Evolutionary conservation across 2,329 filamentous ascomycete genomes (phyloP), one percentile per base, ranked within the genome.

Genomic region (Cladosporium austrohemisphaericum): DNA sequence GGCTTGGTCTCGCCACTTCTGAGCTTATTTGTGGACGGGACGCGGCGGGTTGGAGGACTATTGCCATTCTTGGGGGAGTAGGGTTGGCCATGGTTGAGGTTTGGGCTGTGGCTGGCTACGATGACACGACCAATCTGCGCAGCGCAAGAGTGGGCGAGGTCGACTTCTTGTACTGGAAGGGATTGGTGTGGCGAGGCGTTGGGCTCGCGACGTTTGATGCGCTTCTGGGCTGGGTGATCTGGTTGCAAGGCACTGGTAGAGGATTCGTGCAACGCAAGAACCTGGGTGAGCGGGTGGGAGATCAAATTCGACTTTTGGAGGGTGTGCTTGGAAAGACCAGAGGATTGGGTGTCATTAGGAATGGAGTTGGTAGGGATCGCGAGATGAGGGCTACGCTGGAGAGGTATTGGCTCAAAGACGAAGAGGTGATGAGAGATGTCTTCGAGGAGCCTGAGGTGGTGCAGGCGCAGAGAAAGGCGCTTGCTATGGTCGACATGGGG

Each of bases 361-460:
- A 96, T 71, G 88, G 88, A 2, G 78, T 87, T 13, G 75, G 85
- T 50, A 74, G 91, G 49, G 88, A 96, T 68, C 76, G 80, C 54
- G 78, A 78, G 35, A 71, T 96, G 66, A 80, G 90, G 52, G 74
- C 69, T 2, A 77, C 78, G 51, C 78, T 79, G 41, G 79, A 84
- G 57, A 77, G 75, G 13, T 96, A 96, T 69, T 97, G 92, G 92
- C 72, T 75, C 8, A 84, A 85, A 36, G 88, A 96, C 71, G 85
- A 81, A 5, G 73, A 78, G 44, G 67, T 88, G 23, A 88, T 86
- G 78, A 73, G 78, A 28, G 81, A 85, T 60, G 81, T 87, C 19
- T 85, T 94, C 78, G 86, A 90, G 72, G 86, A 92, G 55, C 76
- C 81, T 53, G 85, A 87, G 54, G 86, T 91, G 6, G 71, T 88